Base-by-base conservation (phyloP, 129 eudicot species). In the Helichrysum umbraculigerum region DNA sequence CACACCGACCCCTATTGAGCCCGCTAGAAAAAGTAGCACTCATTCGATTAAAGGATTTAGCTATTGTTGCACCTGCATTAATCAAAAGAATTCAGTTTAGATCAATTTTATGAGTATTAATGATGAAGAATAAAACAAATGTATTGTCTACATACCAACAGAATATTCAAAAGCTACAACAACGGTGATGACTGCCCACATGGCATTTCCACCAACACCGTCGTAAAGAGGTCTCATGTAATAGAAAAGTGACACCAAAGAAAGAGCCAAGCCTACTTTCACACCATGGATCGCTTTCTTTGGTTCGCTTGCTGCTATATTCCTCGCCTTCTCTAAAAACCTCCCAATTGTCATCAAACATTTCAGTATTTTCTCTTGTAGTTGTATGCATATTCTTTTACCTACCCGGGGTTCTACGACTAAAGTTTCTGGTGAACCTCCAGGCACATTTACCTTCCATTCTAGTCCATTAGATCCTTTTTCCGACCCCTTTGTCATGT, bases 171-270 rank as follows among this genome's bases (percentile, higher is more conserved):
- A 79, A 42, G 89, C 99, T 6, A 94, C 93, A 3, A 94, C 99
- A 68, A 94, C 97, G 4, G 99, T 94, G 96, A 94, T 91, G 71
- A 94, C 85, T 4, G 96, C 98, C 98, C 98, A 94, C 93, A 91
- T 94, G 78, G 97, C 91, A 76, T 88, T 91, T 30, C 96, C 93
- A 16, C 97, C 98, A 20, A 91, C 87, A 11, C 97, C 88, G 30
- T 91, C 83, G 76, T 94, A 91, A 29, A 94, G 86, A 16, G 98
- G 96, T 77, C 88, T 87, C 93, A 91, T 86, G 90, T 91, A 94
- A 66, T 94, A 94, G 32, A 94, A 94, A 33, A 91, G 68, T 3
- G 98, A 94, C 25, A 94, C 97, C 11, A 94, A 70, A 21, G 90
- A 87, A 37, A 94, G 93, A 56, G 96, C 97, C 75, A 86, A 50